A percentile compares a stretch with the other conserved stretches of the same genome.
These are phyloP conservation scores for Ceratobasidium papillatum DNA, from an alignment of 1,284 basidiomycete genomes.

Conservation along the genomic window DNA sequence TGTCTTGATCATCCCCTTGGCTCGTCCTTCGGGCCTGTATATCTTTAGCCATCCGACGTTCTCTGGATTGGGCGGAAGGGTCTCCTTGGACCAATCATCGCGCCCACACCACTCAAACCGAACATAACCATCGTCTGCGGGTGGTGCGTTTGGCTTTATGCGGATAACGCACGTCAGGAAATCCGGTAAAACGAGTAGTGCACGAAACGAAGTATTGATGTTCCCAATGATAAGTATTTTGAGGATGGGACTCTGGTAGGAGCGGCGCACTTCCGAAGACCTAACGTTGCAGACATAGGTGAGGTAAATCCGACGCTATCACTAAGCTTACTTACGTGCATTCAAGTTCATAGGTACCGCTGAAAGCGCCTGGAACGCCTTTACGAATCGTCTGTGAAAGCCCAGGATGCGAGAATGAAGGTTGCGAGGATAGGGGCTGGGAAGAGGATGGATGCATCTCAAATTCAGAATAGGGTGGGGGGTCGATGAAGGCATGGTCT, in stretches of 20 bases:
- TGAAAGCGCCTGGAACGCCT: background rate
- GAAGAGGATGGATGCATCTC: constrained; percentile 13
- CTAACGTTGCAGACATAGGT: background rate
- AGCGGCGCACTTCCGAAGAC: background rate
- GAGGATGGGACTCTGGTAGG: background rate
- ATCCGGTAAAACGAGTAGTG: background rate
- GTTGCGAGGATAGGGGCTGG: background rate
- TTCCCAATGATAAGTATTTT: background rate
- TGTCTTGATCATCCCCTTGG: constrained; percentile 28
- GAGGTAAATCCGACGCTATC: background rate
- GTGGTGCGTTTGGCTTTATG: background rate
- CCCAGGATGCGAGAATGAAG: background rate
- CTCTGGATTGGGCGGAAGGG: background rate
- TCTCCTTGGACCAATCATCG: background rate
- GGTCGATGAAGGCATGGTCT: background rate
- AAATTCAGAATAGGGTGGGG: background rate
- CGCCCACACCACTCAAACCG: constrained; percentile 34
- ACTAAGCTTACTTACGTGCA: constrained; percentile 23
- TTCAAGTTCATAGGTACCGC: constrained; percentile 18
- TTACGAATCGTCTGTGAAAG: constrained; percentile 8
- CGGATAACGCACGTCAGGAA: constrained; percentile 3
- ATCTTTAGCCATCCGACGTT: constrained; percentile 34
- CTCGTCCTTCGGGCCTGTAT: constrained; percentile 18
- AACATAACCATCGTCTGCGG: constrained; percentile 13
- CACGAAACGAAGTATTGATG: constrained; percentile 16